A percentile compares a stretch with the other conserved stretches of the same genome.
Evolutionary conservation across 2,329 filamentous ascomycete genomes (phyloP).

Genomic region (Colletotrichum horii): DNA sequence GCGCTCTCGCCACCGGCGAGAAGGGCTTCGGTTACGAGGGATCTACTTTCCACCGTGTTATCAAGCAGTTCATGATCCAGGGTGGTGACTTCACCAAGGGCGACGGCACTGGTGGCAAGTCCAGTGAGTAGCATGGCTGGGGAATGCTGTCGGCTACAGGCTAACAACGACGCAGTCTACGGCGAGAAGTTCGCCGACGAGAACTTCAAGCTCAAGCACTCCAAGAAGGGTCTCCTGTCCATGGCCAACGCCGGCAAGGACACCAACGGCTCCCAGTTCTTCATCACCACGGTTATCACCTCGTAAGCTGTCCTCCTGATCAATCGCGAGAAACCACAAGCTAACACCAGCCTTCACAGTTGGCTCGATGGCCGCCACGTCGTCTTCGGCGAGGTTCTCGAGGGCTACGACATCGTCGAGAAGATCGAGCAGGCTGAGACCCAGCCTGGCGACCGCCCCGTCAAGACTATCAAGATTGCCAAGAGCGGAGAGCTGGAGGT

Average conservation of each 20-base stretch:
- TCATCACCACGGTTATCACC: conserved; percentile 85
- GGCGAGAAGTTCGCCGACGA: conserved; percentile 84
- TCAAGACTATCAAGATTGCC: conserved; percentile 73
- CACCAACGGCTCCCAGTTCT: conserved; percentile 90
- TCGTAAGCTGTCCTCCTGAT: conserved; percentile 54
- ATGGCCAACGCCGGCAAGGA: conserved; percentile 88
- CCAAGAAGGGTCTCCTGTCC: conserved; percentile 81
- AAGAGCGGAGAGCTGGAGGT: conserved; percentile 86
- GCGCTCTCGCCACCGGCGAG: conserved; percentile 82
- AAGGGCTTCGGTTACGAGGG: conserved; percentile 85
- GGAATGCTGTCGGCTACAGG: not conserved
- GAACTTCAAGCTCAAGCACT: conserved; percentile 96
- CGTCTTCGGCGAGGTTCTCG: conserved; percentile 87
- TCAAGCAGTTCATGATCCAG: conserved; percentile 92
- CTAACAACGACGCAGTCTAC: conserved; percentile 63
- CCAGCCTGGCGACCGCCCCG: conserved; percentile 70
- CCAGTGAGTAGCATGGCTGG: conserved; percentile 58
- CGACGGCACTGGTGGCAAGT: conserved; percentile 85
- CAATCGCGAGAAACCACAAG: not conserved
- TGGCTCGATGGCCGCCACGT: conserved; percentile 88
- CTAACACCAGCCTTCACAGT: conserved; percentile 39
- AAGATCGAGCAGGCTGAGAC: conserved; percentile 78
- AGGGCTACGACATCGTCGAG: conserved; percentile 82
- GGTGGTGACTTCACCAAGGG: conserved; percentile 86
- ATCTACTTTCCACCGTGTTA: conserved; percentile 87